A percentile compares a stretch with the other conserved stretches of the same genome.
Conservation (phyloP, 2,329 filamentous ascomycete genomes). For the Teratosphaeria pseudoeucalypti region DNA sequence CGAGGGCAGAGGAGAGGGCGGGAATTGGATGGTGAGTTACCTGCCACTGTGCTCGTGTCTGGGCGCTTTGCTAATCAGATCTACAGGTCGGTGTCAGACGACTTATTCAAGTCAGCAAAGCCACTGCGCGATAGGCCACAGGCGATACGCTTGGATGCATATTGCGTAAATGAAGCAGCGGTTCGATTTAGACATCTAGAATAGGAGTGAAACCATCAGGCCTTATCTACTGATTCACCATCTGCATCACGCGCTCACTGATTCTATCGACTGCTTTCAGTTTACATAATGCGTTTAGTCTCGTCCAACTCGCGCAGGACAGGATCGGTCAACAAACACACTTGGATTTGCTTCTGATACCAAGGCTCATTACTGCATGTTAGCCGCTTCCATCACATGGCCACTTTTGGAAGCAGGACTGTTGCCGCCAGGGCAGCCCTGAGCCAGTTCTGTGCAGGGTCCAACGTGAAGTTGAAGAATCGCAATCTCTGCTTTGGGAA, state of each 20-base stretch:
- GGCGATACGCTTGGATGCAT: neutral
- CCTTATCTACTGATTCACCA: neutral
- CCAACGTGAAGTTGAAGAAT: too few relatives aligned
- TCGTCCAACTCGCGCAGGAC: too few relatives aligned
- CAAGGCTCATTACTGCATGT: too few relatives aligned
- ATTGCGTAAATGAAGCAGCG: neutral
- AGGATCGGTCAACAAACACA: too few relatives aligned
- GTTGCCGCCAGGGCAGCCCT: too few relatives aligned
- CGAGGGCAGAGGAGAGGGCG: constrained; percentile 37
- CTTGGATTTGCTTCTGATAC: too few relatives aligned
- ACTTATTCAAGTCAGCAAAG: neutral
- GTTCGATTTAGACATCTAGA: neutral
- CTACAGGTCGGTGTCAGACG: neutral
- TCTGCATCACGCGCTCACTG: neutral
- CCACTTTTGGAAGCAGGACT: too few relatives aligned
- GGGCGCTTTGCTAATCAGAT: neutral
- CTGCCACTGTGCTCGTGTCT: neutral
- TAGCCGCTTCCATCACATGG: too few relatives aligned
- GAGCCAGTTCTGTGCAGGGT: too few relatives aligned
- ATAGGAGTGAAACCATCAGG: neutral
- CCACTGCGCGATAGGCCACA: neutral
- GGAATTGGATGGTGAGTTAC: constrained; percentile 42
- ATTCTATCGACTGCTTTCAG: too few relatives aligned
- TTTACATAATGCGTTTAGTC: too few relatives aligned
- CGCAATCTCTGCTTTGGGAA: too few relatives aligned